Percentiles rank a stretch among this genome's conserved stretches.
These are phyloP conservation scores for Ascochyta viciae-villosae DNA, from an alignment of 2,329 filamentous ascomycete species.

Conservation along the genomic window DNA sequence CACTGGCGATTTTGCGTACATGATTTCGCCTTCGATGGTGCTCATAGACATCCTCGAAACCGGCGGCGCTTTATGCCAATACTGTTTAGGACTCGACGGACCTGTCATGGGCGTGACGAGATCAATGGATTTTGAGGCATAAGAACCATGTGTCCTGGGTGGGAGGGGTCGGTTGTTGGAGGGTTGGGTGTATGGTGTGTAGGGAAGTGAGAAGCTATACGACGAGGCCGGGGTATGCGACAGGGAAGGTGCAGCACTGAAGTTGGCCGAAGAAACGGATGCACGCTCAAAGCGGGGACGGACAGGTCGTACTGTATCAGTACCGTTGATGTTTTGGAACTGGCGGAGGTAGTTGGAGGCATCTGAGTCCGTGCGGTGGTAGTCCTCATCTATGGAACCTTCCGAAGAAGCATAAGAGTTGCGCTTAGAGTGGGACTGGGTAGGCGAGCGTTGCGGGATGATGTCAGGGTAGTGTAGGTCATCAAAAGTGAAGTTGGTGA, in stretches of 20 bases:
- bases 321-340: constrained; percentile 44
- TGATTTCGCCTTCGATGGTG: constrained; percentile 47
- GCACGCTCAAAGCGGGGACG: constrained; percentile 47
- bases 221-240: constrained; percentile 57
- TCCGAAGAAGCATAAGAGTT: constrained; percentile 54
- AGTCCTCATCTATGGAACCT: constrained; percentile 47
- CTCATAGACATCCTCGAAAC: constrained; percentile 43
- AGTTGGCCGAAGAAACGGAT: constrained; percentile 45
- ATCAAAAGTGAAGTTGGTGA: constrained; percentile 47
- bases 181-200: constrained; percentile 37
- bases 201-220: constrained; percentile 54
- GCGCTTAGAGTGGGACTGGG: constrained; percentile 47
- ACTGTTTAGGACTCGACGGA: constrained; percentile 43
- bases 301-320: constrained; percentile 33
- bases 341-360: constrained; percentile 53
- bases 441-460: constrained; percentile 57
- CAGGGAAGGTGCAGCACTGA: constrained; percentile 53
- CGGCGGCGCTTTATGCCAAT: constrained; percentile 44
- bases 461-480: constrained; percentile 53
- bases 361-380: constrained; percentile 44
- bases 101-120: constrained; percentile 53
- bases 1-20: constrained; percentile 47
- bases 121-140: constrained; percentile 52
- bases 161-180: constrained; percentile 46
- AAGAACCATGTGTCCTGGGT: constrained; percentile 48